Evolutionary conservation across 108 stramenopile species (phyloP).

Genomic region (Epithemia pelagica): DNA sequence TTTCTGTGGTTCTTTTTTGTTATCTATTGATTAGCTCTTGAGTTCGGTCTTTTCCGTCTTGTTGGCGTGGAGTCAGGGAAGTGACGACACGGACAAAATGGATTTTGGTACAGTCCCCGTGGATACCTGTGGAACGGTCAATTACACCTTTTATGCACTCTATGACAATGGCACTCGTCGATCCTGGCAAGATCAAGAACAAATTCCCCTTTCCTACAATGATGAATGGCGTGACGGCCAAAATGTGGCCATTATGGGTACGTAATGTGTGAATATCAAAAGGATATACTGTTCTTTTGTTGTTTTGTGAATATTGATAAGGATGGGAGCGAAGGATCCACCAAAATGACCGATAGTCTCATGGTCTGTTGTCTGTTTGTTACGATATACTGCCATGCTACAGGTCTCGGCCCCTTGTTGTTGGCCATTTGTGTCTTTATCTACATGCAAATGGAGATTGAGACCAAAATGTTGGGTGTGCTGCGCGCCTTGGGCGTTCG

Average conservation of each 20-base stretch:
- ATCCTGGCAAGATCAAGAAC: constrained; percentile 7
- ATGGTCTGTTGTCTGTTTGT: too few relatives aligned
- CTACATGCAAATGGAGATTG: constrained; percentile 32
- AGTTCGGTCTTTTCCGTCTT: constrained; percentile 23
- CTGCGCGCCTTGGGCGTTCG: constrained; percentile 28
- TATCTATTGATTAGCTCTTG: constrained; percentile 15
- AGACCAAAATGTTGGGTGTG: constrained; percentile 31
- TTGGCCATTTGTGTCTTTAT: constrained; percentile 32
- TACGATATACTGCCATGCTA: too few relatives aligned
- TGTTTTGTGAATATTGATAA: too few relatives aligned
- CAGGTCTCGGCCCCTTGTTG: constrained; percentile 27
- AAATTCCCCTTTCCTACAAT: constrained; percentile 32
- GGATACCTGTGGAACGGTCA: constrained; percentile 33
- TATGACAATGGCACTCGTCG: not conserved
- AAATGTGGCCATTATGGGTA: constrained; percentile 33
- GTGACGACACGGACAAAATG: constrained; percentile 17
- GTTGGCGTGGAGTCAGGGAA: constrained; percentile 27
- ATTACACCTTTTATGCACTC: not conserved
- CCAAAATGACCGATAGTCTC: too few relatives aligned
- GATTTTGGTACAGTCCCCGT: constrained; percentile 18
- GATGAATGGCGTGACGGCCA: constrained; percentile 32
- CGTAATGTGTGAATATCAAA: not conserved
- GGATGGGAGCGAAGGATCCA: too few relatives aligned
- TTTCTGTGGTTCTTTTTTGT: not conserved
- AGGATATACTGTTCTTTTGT: too few relatives aligned